Base-by-base conservation (phyloP, 306 rosid genomes). In the Trifolium fragiferum region DNA sequence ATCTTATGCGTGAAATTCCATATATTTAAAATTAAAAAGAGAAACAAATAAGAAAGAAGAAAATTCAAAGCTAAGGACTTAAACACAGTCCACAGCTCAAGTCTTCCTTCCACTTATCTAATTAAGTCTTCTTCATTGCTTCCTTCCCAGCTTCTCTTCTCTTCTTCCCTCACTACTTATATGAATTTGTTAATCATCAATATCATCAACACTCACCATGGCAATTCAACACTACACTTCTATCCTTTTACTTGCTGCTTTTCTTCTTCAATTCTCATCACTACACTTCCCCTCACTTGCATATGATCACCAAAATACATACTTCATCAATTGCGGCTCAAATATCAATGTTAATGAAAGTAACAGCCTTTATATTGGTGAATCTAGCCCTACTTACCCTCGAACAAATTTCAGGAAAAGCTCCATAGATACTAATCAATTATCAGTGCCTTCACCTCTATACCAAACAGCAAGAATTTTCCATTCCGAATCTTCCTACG, bases 251-350 rank as follows among this genome's bases (percentile, higher is more conserved):
- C 68, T 78, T 33, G 18, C 65, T 33, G 18, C 65, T 51, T 30
- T 78, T 62, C 59, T 78, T 72, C 75, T 82, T 70, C 81, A 47
- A 0, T 15, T 76, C 37, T 80, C 81, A 53, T 78, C 60, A 35
- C 40, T 69, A 6, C 46, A 9, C 4, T 53, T 62, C 27, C 13
- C 16, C 41, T 78, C 70, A 9, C 21, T 23, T 7, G 80, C 64
- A 3, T 76, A 76, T 41, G n/a, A 6, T 6, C 1, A 0, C 7
- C 85, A 72, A 1, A 27, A 16, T 0, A 69, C 72, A 67, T 83
- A 84, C 70, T 84, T 83, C 33, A 66, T 84, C 68, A 89, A 78
- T 19, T 83, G 90, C 30, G 93, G 89, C 0, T 83, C 89, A 0
- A 16, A 38, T 3, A 13, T 1, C 41, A 10, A 15, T 12, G 38